These are phyloP conservation scores for Trypanosoma avium DNA, from an alignment of 208 protist genomes.

Conservation along the genomic window DNA sequence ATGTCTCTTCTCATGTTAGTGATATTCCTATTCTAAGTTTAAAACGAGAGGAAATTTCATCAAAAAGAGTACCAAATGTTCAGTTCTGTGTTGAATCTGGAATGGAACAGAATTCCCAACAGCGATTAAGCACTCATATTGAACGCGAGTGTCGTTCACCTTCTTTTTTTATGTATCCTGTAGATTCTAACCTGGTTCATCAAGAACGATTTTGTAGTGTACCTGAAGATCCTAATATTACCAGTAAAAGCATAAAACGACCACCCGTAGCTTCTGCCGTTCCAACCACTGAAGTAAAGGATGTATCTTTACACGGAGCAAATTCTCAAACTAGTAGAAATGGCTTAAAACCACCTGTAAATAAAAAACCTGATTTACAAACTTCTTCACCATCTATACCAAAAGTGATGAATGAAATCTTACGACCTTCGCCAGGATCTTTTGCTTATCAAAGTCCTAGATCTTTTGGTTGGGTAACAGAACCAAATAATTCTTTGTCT, in stretches of 20 bases:
- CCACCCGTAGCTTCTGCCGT: neutral
- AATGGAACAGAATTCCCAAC: neutral
- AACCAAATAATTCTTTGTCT: conserved; percentile 4
- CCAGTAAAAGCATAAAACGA: neutral
- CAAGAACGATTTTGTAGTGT: neutral
- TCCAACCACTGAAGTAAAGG: neutral
- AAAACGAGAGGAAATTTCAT: neutral
- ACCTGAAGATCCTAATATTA: neutral
- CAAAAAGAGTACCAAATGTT: neutral
- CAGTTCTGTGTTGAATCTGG: neutral
- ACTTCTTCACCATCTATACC: no score
- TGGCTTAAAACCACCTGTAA: no score
- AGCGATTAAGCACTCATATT: neutral
- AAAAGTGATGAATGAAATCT: neutral
- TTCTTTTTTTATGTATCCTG: conserved; percentile 9
- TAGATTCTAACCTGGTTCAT: neutral
- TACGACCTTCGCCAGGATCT: neutral
- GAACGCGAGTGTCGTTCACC: neutral
- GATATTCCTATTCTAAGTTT: neutral
- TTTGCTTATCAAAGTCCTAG: neutral
- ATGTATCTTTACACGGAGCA: neutral
- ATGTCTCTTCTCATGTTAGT: neutral
- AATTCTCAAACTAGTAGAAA: no score
- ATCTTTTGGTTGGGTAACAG: neutral
- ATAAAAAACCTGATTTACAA: no score